phyloP scores from a whole-genome alignment of 139 green algal species.

The Tetraselmis striata region DNA sequence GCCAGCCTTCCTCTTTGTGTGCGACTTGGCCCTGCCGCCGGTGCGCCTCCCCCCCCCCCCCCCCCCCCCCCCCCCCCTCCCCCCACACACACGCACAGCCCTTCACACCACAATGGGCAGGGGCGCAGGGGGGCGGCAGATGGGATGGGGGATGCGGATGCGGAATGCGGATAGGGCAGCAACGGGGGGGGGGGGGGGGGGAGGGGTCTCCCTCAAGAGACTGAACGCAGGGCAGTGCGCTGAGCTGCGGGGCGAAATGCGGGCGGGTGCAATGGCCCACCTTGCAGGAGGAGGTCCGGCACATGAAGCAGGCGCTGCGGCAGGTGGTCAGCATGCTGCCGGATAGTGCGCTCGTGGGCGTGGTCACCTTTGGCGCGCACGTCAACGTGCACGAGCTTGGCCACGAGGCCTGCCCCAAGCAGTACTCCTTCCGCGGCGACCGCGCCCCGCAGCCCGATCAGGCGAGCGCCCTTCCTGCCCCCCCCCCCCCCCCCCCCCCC shows the following conservation, averaged over 20 bases:
- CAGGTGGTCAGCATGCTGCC: slow-evolving; percentile 35
- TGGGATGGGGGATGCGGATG: too few species aligned
- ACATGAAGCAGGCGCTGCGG: slow-evolving; percentile 27
- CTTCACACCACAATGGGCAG: too few species aligned
- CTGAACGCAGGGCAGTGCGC: too few species aligned
- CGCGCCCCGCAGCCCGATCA: slow-evolving; percentile 5
- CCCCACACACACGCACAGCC: too few species aligned
- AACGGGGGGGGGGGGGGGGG: too few species aligned
- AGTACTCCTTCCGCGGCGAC: slow-evolving; percentile 31
- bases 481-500: neutral
- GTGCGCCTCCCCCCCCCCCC: neutral
- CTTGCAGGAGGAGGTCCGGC: slow-evolving; percentile 27
- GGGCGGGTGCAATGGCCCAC: too few species aligned
- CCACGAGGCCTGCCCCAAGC: slow-evolving; percentile 28
- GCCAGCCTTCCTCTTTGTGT: slow-evolving; percentile 45
- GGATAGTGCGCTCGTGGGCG: slow-evolving; percentile 39
- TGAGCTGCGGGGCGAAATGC: too few species aligned
- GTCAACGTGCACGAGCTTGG: slow-evolving; percentile 31
- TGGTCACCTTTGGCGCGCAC: slow-evolving; percentile 44
- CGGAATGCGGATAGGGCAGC: too few species aligned
- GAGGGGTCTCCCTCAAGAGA: too few species aligned
- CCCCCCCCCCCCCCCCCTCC: too few species aligned
- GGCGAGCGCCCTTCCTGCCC: neutral
- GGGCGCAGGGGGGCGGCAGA: too few species aligned
- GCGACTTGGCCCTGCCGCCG: slow-evolving; percentile 34